Base-by-base conservation (phyloP, 2,329 filamentous ascomycete species). In the Parastagonospora avenae region DNA sequence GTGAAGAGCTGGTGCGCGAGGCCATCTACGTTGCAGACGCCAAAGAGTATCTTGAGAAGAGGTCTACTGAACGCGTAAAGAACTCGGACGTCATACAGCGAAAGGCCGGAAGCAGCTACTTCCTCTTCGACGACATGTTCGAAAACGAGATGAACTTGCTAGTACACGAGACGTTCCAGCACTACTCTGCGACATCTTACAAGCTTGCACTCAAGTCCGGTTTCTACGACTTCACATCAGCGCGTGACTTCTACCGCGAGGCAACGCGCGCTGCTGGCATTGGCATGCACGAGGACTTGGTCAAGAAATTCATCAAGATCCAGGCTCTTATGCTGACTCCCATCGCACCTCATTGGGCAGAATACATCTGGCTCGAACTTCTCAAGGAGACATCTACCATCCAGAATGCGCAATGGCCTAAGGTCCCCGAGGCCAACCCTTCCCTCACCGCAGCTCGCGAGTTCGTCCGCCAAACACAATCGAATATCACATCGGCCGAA, bases 341-440 rank as follows among this genome's bases (percentile, higher is more conserved):
- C 44, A 87, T 97, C 56, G 88, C 93, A 2, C 93, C 94, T 51
- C 94, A 99, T 76, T 97, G 92, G 88, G 82, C 91, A 40, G 94
- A 99, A 71, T 89, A 96, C 76, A 86, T 99, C 70, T 97, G 92
- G 91, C 85, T 89, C 47, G 93, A 97, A 76, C 85, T 97, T 2
- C 85, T 99, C 54, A 85, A 89, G 71, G 92, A 87, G 79, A 74
- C 83, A 31, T 77, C 81, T 48, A 89, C 88, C 7, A 85, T 99
- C 65, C 92, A 97, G 77, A 85, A 87, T 45, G 91, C 90, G 10
- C 80, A 80, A 35, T 96, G 85, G 81, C 91, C 92, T 11, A 77
- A 82, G 43, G 85, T 91, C 0, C 84, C 88, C 1, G 80, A 83
- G 16, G 80, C 87, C 1, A 80, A 89, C 55, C 77, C 87, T 4